Evolutionary conservation across 2,329 filamentous ascomycete species (phyloP).

Genomic region (Phialophora chinensis): DNA sequence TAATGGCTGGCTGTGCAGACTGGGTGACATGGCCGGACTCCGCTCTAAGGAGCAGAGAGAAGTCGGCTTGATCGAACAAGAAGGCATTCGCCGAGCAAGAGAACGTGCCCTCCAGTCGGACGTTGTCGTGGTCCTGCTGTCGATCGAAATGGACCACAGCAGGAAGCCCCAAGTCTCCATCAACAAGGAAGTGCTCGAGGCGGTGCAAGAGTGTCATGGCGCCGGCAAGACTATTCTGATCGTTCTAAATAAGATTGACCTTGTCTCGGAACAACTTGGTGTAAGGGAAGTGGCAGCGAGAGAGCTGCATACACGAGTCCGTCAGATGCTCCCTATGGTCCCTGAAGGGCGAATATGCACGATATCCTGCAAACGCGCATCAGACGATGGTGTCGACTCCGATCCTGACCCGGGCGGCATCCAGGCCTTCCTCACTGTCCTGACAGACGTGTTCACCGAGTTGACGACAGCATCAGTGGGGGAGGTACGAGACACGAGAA

Average conservation of each 20-base stretch:
- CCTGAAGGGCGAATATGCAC: slow-evolving; percentile 58
- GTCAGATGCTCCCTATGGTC: slow-evolving; percentile 52
- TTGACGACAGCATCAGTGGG: slow-evolving; percentile 67
- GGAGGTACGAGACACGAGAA: slow-evolving; percentile 32
- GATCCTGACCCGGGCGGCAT: slow-evolving; percentile 63
- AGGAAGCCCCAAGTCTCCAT: slow-evolving; percentile 45
- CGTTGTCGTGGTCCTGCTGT: slow-evolving; percentile 79
- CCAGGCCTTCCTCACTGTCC: slow-evolving; percentile 68
- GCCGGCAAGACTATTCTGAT: slow-evolving; percentile 62
- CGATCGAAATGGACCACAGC: slow-evolving; percentile 63
- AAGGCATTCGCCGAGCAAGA: slow-evolving; percentile 87
- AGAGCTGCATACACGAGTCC: slow-evolving; percentile 46
- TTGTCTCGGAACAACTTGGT: slow-evolving; percentile 45
- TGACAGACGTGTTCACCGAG: slow-evolving; percentile 70
- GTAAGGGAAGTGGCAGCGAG: slow-evolving; percentile 20
- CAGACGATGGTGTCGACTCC: slow-evolving; percentile 10
- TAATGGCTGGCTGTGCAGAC: slow-evolving; percentile 86
- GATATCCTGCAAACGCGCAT: slow-evolving; percentile 74
- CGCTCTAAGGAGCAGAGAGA: slow-evolving; percentile 47
- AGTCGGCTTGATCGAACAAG: slow-evolving; percentile 79
- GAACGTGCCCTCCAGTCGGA: slow-evolving; percentile 82
- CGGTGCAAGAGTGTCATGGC: slow-evolving; percentile 57
- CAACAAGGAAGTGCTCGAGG: slow-evolving; percentile 64
- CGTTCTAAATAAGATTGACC: slow-evolving; percentile 67
- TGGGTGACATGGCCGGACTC: slow-evolving; percentile 93